Evolutionary conservation across 2,329 filamentous ascomycete genomes (phyloP).

Genomic region (Sclerotiophoma versabilis): DNA sequence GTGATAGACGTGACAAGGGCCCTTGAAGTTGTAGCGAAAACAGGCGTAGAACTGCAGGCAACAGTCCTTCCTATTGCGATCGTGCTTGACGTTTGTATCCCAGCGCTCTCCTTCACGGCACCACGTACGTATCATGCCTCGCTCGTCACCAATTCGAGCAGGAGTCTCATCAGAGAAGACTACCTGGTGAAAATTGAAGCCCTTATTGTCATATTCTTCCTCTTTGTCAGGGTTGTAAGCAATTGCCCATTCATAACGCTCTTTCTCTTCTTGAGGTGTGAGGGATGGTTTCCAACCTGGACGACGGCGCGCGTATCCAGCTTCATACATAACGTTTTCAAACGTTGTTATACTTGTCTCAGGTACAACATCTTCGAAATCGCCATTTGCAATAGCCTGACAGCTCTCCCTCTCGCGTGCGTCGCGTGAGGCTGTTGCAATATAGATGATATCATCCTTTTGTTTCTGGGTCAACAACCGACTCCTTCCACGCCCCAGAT

Average conservation of each 20-base stretch:
- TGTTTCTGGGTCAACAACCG: not conserved
- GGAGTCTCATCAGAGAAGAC: not conserved
- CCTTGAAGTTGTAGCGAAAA: not conserved
- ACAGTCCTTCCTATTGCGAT: not conserved
- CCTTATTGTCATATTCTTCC: not conserved
- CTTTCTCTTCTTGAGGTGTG: not conserved
- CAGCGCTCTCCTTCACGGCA: not conserved
- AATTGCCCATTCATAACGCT: not conserved
- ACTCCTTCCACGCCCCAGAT: not conserved
- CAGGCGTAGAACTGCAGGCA: not conserved
- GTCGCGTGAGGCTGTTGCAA: not conserved
- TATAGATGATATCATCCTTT: not conserved
- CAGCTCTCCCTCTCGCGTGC: constrained; percentile 1
- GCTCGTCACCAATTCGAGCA: not conserved
- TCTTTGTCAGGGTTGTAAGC: not conserved
- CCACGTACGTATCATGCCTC: not conserved
- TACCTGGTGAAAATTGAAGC: not conserved
- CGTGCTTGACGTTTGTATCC: not conserved
- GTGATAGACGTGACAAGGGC: not conserved
- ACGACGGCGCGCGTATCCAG: not conserved
- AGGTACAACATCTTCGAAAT: constrained; percentile 5
- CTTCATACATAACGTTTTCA: constrained; percentile 15
- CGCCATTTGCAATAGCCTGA: constrained; percentile 4
- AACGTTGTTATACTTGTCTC: constrained; percentile 4
- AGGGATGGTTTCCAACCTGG: not conserved